phyloP scores from a whole-genome alignment of 257 asterid genomes.

The Plectranthus barbatus region DNA sequence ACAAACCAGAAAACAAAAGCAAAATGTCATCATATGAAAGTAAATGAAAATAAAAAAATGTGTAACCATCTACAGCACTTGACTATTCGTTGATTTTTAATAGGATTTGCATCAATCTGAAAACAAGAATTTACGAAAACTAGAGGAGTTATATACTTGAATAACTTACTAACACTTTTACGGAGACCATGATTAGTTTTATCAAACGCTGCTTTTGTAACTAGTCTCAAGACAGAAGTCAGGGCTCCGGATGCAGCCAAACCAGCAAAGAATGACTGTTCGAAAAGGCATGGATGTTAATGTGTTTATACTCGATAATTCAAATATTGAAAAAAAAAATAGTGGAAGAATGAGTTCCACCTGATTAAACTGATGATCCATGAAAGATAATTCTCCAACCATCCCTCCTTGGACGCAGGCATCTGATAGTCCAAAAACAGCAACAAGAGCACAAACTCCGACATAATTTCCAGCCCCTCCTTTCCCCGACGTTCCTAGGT shows the following conservation, averaged over 20 bases:
- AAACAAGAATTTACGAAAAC: background rate
- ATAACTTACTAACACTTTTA: constrained; percentile 74
- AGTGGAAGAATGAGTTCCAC: constrained; percentile 19
- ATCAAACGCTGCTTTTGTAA: constrained; percentile 79
- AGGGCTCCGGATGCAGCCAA: constrained; percentile 89
- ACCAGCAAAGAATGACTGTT: constrained; percentile 81
- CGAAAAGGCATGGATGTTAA: background rate
- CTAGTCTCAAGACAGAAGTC: constrained; percentile 64
- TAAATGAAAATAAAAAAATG: too few species aligned
- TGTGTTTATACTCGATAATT: background rate
- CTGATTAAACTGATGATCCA: constrained; percentile 77
- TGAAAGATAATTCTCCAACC: constrained; percentile 78
- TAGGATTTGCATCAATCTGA: background rate
- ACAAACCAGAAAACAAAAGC: background rate
- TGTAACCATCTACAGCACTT: background rate
- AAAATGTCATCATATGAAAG: too few species aligned
- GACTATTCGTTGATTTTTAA: background rate
- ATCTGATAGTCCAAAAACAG: constrained; percentile 67
- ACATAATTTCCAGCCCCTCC: constrained; percentile 62
- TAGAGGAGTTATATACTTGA: background rate
- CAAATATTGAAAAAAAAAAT: background rate
- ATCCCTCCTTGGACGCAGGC: constrained; percentile 83
- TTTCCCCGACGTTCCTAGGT: constrained; percentile 46
- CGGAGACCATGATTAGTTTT: constrained; percentile 52
- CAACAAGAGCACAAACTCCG: constrained; percentile 67